phyloP scores from a whole-genome alignment of 441 rosid genomes.

The Bocquillonia castaneifolia region DNA sequence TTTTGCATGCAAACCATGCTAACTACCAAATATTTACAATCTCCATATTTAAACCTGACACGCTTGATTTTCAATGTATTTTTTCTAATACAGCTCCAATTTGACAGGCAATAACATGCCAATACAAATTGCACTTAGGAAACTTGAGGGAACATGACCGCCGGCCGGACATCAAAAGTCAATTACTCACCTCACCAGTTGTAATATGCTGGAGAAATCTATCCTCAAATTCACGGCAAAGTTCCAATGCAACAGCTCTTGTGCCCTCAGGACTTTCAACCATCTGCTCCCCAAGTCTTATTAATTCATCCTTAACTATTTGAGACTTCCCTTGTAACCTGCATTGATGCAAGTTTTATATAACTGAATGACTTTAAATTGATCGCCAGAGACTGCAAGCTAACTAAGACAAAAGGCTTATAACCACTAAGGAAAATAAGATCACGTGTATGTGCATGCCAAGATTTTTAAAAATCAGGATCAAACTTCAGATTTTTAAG shows the following conservation, averaged over 20 bases:
- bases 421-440: not conserved
- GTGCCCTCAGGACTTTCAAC: conserved; percentile 80
- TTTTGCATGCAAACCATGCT: not conserved
- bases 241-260: conserved; percentile 84
- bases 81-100: not conserved
- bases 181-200: conserved; percentile 72
- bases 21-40: not conserved
- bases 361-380: not conserved
- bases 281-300: conserved; percentile 77
- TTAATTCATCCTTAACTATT: conserved; percentile 70
- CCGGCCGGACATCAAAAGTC: conserved; percentile 7
- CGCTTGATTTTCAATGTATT: not conserved
- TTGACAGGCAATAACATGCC: not conserved
- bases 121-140: not conserved
- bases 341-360: conserved; percentile 16
- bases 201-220: conserved; percentile 77
- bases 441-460: too few relatives aligned
- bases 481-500: too few relatives aligned
- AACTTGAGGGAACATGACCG: too few relatives aligned
- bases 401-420: not conserved
- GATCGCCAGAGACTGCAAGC: not conserved
- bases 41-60: not conserved
- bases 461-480: too few relatives aligned
- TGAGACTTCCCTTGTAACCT: conserved; percentile 89
- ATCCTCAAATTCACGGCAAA: conserved; percentile 96